These are phyloP conservation scores for Crithidia mellificae DNA, from an alignment of 208 protist species.

Conservation along the genomic window DNA sequence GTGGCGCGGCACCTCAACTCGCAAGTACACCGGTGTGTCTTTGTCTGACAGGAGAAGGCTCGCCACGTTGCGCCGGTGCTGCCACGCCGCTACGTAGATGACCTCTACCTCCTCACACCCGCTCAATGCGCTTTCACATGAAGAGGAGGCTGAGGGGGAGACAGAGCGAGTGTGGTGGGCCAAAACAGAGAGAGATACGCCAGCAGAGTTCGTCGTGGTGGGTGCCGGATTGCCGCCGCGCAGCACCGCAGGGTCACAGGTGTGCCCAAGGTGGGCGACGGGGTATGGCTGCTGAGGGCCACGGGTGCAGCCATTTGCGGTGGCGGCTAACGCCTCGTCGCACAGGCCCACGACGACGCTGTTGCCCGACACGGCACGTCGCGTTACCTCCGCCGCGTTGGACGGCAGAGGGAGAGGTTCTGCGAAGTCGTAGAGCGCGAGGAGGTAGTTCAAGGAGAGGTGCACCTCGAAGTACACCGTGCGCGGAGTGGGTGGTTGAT, in stretches of 20 bases:
- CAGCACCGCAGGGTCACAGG: neutral
- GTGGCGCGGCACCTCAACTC: slow-evolving; percentile 23
- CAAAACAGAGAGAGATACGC: slow-evolving; percentile 31
- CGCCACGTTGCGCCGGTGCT: slow-evolving; percentile 21
- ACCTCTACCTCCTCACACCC: slow-evolving; percentile 1
- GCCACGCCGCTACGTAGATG: slow-evolving; percentile 19
- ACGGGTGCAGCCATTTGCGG: slow-evolving; percentile 31
- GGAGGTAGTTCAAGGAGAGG: slow-evolving; percentile 63
- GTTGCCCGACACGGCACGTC: slow-evolving; percentile 6
- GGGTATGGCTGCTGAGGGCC: slow-evolving; percentile 15
- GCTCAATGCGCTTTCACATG: neutral
- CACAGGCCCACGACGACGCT: slow-evolving; percentile 34
- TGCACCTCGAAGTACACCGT: slow-evolving; percentile 77
- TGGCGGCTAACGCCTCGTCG: slow-evolving; percentile 13
- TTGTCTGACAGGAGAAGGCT: slow-evolving; percentile 5
- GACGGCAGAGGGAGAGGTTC: neutral
- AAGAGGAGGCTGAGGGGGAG: neutral
- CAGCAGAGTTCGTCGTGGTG: slow-evolving; percentile 14
- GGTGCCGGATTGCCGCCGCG: too few species aligned
- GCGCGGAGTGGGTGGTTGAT: neutral
- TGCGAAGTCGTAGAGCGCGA: slow-evolving; percentile 32
- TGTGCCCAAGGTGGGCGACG: slow-evolving; percentile 28
- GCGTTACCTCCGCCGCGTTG: neutral
- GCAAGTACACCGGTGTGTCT: slow-evolving; percentile 13
- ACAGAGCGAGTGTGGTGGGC: slow-evolving; percentile 11